phyloP scores from a whole-genome alignment of 257 asterid genomes.

The Knoxia roxburghii region DNA sequence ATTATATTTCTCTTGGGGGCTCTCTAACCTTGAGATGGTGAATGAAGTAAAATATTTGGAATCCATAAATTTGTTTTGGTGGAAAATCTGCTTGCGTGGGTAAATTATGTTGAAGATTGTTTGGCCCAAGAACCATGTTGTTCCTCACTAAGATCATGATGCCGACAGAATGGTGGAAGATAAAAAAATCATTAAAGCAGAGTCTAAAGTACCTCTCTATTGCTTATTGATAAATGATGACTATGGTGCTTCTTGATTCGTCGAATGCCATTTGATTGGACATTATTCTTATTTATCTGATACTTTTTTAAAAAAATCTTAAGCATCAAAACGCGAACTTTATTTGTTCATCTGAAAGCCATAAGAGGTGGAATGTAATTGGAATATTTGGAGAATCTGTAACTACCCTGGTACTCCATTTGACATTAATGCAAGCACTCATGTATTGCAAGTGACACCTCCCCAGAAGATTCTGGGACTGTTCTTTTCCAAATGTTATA shows the following conservation, averaged over 20 bases:
- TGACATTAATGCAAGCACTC: background rate
- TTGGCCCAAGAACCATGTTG: background rate
- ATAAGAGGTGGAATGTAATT: background rate
- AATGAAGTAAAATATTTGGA: too few species aligned
- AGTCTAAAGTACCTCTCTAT: background rate
- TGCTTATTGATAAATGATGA: background rate
- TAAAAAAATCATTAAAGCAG: background rate
- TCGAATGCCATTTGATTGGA: background rate
- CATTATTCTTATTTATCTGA: background rate
- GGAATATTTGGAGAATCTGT: background rate
- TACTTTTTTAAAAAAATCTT: background rate
- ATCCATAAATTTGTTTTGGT: background rate
- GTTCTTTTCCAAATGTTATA: background rate
- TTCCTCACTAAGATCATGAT: background rate
- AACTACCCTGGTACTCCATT: background rate
- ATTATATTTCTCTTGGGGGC: background rate
- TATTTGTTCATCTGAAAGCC: background rate
- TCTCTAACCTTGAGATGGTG: too few species aligned
- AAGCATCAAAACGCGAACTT: background rate
- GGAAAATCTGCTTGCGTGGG: background rate
- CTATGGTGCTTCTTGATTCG: background rate
- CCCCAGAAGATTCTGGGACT: background rate
- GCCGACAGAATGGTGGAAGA: background rate
- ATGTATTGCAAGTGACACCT: background rate
- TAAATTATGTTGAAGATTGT: too few species aligned